Conservation (phyloP, 228 moss, liverwort and hornwort species). For the Sphagnum fallax region DNA sequence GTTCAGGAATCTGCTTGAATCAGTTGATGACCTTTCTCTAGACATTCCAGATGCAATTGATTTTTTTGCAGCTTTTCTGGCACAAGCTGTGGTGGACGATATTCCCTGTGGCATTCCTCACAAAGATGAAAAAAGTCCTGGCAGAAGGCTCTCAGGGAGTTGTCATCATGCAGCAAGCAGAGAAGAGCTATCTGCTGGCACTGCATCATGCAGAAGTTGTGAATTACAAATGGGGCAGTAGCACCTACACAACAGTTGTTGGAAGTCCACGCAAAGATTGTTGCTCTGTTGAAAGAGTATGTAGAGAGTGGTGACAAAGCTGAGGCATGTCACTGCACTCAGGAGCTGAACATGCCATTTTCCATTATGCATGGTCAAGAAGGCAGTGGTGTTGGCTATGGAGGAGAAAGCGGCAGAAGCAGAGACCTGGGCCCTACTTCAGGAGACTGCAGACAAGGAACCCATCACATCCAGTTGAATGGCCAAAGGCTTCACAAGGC, state of each 20-base stretch:
- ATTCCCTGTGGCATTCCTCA: slow-evolving; percentile 88
- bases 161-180: slow-evolving; percentile 66
- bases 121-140: slow-evolving; percentile 64
- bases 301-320: slow-evolving; percentile 80
- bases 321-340: slow-evolving; percentile 84
- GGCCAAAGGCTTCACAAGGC: slow-evolving; percentile 85
- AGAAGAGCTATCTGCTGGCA: slow-evolving; percentile 81
- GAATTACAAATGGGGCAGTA: slow-evolving; percentile 93
- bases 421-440: slow-evolving; percentile 49
- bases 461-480: slow-evolving; percentile 90
- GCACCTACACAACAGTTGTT: slow-evolving; percentile 76
- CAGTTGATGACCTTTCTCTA: slow-evolving; percentile 78
- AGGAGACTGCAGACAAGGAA: slow-evolving; percentile 88
- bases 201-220: slow-evolving; percentile 92
- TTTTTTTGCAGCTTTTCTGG: slow-evolving; percentile 76
- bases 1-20: slow-evolving; percentile 71
- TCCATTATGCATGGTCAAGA: slow-evolving; percentile 96
- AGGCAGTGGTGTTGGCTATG: slow-evolving; percentile 82
- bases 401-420: slow-evolving; percentile 74
- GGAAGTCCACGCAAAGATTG: slow-evolving; percentile 77
- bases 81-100: slow-evolving; percentile 89
- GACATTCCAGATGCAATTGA: slow-evolving; percentile 92
- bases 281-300: slow-evolving; percentile 76
- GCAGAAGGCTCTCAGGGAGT: slow-evolving; percentile 67
- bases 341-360: slow-evolving; percentile 91